Evolutionary conservation across 352 stramenopile species (phyloP).

Genomic region (Pythium diclinum): DNA sequence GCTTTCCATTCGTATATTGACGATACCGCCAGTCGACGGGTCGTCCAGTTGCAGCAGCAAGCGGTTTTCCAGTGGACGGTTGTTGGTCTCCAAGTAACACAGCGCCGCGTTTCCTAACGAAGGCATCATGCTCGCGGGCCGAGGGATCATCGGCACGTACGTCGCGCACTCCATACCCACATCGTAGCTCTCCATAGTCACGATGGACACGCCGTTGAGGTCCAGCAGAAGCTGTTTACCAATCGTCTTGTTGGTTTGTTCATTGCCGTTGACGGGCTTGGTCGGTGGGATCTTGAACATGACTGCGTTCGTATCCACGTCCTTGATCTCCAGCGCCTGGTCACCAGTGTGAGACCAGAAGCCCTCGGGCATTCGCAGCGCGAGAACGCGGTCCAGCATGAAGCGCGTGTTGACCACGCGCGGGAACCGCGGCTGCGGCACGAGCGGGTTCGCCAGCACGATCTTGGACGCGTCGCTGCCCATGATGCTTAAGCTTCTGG

Average conservation of each 20-base stretch:
- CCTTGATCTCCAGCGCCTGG: slow-evolving; percentile 8
- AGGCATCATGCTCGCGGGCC: not conserved
- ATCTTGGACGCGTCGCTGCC: slow-evolving; percentile 7
- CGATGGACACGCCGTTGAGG: slow-evolving; percentile 17
- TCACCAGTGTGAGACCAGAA: slow-evolving; percentile 10
- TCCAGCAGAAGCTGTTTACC: slow-evolving; percentile 13
- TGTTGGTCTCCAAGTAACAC: slow-evolving; percentile 22
- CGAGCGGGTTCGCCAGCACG: slow-evolving; percentile 5
- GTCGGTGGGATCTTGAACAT: slow-evolving; percentile 11
- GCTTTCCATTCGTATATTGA: slow-evolving; percentile 8
- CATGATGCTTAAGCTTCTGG: slow-evolving; percentile 8
- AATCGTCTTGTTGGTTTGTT: not conserved
- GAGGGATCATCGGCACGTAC: slow-evolving; percentile 13
- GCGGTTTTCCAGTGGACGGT: slow-evolving; percentile 13
- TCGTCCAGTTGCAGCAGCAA: slow-evolving; percentile 11
- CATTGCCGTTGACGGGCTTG: not conserved
- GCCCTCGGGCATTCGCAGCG: slow-evolving; percentile 10
- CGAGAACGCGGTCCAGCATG: slow-evolving; percentile 1
- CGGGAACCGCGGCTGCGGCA: slow-evolving; percentile 15
- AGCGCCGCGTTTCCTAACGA: slow-evolving; percentile 6
- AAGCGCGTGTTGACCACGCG: slow-evolving; percentile 19
- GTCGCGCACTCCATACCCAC: slow-evolving; percentile 8
- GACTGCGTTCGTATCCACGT: slow-evolving; percentile 1
- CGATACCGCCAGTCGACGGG: not conserved
- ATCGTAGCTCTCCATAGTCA: not conserved